These are phyloP conservation scores for Athelia psychrophila DNA, from an alignment of 1,284 basidiomycete genomes.

Conservation along the genomic window DNA sequence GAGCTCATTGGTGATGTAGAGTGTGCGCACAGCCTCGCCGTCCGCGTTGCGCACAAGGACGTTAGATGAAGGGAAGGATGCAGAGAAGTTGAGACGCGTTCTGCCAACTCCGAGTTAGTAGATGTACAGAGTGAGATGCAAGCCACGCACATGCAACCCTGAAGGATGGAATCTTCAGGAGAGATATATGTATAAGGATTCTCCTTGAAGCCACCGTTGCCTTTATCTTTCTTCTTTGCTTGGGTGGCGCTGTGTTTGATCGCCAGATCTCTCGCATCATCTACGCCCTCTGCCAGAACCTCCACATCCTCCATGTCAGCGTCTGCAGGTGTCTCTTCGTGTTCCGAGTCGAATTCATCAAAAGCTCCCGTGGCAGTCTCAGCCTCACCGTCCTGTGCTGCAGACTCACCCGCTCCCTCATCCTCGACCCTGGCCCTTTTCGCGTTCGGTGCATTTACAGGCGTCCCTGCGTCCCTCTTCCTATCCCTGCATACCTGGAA, in stretches of 20 bases:
- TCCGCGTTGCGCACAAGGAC: slow-evolving; percentile 86
- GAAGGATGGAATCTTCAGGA: slow-evolving; percentile 67
- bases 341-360: not conserved
- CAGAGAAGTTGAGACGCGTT: slow-evolving; percentile 69
- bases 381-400: not conserved
- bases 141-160: slow-evolving; percentile 61
- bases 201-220: slow-evolving; percentile 71
- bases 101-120: slow-evolving; percentile 33
- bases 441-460: slow-evolving; percentile 37
- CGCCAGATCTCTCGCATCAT: not conserved
- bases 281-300: not conserved
- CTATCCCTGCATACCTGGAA: slow-evolving; percentile 26
- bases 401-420: slow-evolving; percentile 13
- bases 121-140: slow-evolving; percentile 2
- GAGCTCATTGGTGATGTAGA: slow-evolving; percentile 88
- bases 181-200: slow-evolving; percentile 86
- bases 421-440: slow-evolving; percentile 46
- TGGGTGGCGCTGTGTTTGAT: slow-evolving; percentile 5
- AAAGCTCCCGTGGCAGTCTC: not conserved
- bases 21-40: slow-evolving; percentile 75
- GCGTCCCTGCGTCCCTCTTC: slow-evolving; percentile 46
- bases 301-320: not conserved
- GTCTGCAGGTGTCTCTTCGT: not conserved
- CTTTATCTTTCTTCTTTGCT: slow-evolving; percentile 19
- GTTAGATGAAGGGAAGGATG: slow-evolving; percentile 76